Evolutionary conservation across 2,329 filamentous ascomycete genomes (phyloP), one percentile per base, ranked within the genome.

Genomic region (Plenodomus tracheiphilus): DNA sequence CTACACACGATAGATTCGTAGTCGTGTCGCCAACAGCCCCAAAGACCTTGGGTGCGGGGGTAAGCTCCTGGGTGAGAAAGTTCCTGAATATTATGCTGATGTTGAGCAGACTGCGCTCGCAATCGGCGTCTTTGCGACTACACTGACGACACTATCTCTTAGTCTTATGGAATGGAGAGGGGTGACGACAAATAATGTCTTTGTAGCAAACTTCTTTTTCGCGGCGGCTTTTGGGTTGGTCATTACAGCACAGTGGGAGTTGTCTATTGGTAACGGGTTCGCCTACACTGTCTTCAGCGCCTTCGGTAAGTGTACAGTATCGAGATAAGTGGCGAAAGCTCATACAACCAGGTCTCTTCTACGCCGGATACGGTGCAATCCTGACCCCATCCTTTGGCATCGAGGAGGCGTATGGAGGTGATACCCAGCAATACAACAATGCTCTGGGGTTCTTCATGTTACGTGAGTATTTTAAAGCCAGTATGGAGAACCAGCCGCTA

Each of bases 131-230:
- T 83, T 83, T 53, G 75, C 78, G 0, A 82, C 79, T 1, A 83
- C 81, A 0, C 57, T 83, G 15, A 81, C 78, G 0, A 82, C 80
- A 0, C 65, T 83, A 1, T 81, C 79, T 0, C 65, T 82, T 1
- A 75, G 75, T n/a, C 61, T 83, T 41, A 82, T 83, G 79, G 80
- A 80, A 59, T 82, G 74, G 70, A 72, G 81, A 32, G 78, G 77
- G 8, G 74, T 83, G 0, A 76, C 74, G 0, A 77, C 72, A 2
- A 75, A 73, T 1, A 82, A 81, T 44, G 77, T 79, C 2, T 82
- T 77, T 54, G 74, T 83, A 30, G 80, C 73, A 3, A 80, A 82
- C 51, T 80, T 82, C 67, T 82, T 81, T 68, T 81, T 81, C 51
- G 68, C 75, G 3, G 73, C 74, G 3, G 79, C 76, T 0, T 74